phyloP scores from a whole-genome alignment of 2,329 filamentous ascomycete genomes.

The Aspergillus pseudoviridinutans region DNA sequence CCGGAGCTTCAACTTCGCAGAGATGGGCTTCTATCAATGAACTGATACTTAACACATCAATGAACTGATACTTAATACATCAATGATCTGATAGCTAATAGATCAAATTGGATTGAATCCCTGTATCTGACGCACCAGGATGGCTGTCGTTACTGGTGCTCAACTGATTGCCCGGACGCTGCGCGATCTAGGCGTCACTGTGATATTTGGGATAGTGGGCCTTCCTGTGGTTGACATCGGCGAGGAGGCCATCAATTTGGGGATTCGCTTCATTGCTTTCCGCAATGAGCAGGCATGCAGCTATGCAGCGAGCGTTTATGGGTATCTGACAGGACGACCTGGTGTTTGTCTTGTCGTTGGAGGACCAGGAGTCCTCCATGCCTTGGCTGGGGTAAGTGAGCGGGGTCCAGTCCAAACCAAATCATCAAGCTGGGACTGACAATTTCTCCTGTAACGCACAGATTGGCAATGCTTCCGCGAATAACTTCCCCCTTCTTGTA shows the following conservation, averaged over 20 bases:
- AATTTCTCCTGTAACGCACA: conserved; percentile 11
- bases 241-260: conserved; percentile 53
- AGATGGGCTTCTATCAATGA: neutral
- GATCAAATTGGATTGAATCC: neutral
- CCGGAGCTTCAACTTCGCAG: neutral
- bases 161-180: conserved; percentile 49
- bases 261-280: conserved; percentile 57
- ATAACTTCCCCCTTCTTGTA: conserved; percentile 53
- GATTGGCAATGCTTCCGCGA: conserved; percentile 51
- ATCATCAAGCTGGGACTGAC: neutral
- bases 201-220: conserved; percentile 54
- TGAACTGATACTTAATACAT: too few relatives aligned
- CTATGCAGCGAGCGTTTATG: conserved; percentile 57
- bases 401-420: neutral
- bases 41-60: neutral
- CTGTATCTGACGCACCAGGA: conserved; percentile 3
- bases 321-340: conserved; percentile 54
- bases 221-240: conserved; percentile 56
- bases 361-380: conserved; percentile 56
- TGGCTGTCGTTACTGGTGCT: conserved; percentile 35
- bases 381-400: conserved; percentile 50
- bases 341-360: conserved; percentile 58
- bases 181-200: conserved; percentile 46
- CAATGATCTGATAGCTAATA: too few relatives aligned
- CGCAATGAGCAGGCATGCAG: conserved; percentile 57